phyloP scores from a whole-genome alignment of 2,329 filamentous ascomycete species.

The Coniochaeta prunicola region DNA sequence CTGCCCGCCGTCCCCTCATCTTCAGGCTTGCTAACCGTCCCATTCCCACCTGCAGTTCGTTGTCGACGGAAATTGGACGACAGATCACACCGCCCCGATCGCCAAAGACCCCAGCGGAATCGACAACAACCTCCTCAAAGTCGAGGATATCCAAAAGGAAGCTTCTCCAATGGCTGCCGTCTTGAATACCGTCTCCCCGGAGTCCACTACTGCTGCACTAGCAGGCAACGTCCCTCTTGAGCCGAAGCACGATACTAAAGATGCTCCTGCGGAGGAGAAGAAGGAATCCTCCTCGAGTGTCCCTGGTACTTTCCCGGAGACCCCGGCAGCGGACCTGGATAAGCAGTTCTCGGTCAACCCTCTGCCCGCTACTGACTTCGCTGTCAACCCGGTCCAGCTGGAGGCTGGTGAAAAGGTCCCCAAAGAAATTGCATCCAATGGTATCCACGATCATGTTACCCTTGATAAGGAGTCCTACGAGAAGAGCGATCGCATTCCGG shows the following conservation, averaged over 20 bases:
- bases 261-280: conserved; percentile 11
- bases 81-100: conserved; percentile 71
- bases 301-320: conserved; percentile 67
- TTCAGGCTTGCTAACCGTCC: conserved; percentile 8
- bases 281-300: conserved; percentile 25
- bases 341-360: conserved; percentile 53
- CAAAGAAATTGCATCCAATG: conserved; percentile 58
- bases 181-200: conserved; percentile 60
- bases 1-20: not conserved
- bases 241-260: conserved; percentile 21
- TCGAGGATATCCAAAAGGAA: conserved; percentile 56
- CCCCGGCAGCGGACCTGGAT: conserved; percentile 48
- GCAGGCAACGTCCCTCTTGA: conserved; percentile 59
- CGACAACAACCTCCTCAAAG: conserved; percentile 84
- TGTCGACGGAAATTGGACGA: conserved; percentile 85
- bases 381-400: conserved; percentile 73
- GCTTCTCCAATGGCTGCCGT: conserved; percentile 38
- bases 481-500: conserved; percentile 60
- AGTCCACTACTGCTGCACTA: conserved; percentile 61
- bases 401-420: conserved; percentile 77
- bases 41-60: conserved; percentile 61
- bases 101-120: conserved; percentile 79
- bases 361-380: conserved; percentile 53
- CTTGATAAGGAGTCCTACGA: conserved; percentile 84
- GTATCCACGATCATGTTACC: conserved; percentile 63